Conservation (phyloP, 495 filamentous ascomycete species). For the Amniculicola lignicola region DNA sequence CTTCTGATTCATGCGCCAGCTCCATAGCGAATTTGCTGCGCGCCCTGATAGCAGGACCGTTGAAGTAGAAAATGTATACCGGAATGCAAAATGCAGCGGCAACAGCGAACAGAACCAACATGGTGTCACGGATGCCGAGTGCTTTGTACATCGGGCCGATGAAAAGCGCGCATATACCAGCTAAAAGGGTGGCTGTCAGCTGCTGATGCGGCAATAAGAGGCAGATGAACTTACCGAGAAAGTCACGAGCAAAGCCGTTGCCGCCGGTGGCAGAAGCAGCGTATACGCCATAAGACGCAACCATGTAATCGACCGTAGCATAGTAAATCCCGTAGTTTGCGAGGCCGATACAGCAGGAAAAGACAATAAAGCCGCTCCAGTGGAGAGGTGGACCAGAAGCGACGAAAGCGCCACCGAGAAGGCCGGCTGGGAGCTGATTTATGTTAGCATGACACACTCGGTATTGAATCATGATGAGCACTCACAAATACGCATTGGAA, state of each 20-base stretch:
- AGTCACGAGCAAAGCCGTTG: constrained; percentile 71
- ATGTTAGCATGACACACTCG: too few relatives aligned
- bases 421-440: constrained; percentile 56
- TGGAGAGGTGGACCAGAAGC: constrained; percentile 44
- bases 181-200: too few relatives aligned
- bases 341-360: constrained; percentile 61
- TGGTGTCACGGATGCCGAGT: constrained; percentile 61
- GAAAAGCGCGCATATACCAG: too few relatives aligned
- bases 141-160: constrained; percentile 59
- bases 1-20: background rate
- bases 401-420: constrained; percentile 63
- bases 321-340: constrained; percentile 69
- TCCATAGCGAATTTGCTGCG: background rate
- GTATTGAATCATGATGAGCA: too few relatives aligned
- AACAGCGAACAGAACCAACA: constrained; percentile 69
- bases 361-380: constrained; percentile 64
- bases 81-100: constrained; percentile 65
- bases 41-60: constrained; percentile 60
- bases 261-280: constrained; percentile 73
- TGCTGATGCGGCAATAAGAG: too few relatives aligned
- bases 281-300: constrained; percentile 67
- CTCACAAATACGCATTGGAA: constrained; percentile 54
- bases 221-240: too few relatives aligned
- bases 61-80: constrained; percentile 74
- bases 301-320: constrained; percentile 82